Base-by-base conservation (phyloP, 345 rosid genomes). In the Euphorbia tirucalli region DNA sequence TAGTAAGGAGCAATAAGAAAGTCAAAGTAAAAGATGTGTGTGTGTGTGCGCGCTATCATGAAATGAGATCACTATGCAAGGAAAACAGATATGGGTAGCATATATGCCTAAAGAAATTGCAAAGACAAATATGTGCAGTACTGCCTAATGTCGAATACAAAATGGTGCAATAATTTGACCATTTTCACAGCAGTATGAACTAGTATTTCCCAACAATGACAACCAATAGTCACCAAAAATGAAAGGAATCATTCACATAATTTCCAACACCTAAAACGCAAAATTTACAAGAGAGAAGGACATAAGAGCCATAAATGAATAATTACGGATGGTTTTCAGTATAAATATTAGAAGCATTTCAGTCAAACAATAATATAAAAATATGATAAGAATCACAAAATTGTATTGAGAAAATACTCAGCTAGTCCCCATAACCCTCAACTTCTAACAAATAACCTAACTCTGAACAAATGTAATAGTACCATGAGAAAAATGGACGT, bases 391-490 rank as follows among this genome's bases (percentile, higher is more conserved):
- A 14, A 18, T 31, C 22, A 19, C 25, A 61, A 18, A 35, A 35
- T 4, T 10, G 25, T 21, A 32, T 3, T 1, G 19, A 61, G 4
- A 18, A 4, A 35, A 61, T 19, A 35, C 25, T 35, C 10, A 22
- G 31, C 13, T 61, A 62, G 66, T 62, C 39, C 27, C 66, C 48
- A 35, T 62, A 37, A 62, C 27, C 66, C 37, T 59, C 21, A 59
- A 35, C 1, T 35, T 27, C 43, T 6, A n/a, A 61, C 5, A 35
- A 35, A 19, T 18, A 62, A 19, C 66, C 19, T 15, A 19, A 37
- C 27, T 35, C 27, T 10, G 43, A 35, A 19, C 16, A 64, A n/a
- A 62, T n/a, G 11, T 1, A 6, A 44, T 43, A 43, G n/a, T 24
- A 35, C 37, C 21, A 3, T 35, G 44, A 8, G 15, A 61, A 19